Conservation (phyloP, 306 rosid genomes). For the Rubus parviflorus region DNA sequence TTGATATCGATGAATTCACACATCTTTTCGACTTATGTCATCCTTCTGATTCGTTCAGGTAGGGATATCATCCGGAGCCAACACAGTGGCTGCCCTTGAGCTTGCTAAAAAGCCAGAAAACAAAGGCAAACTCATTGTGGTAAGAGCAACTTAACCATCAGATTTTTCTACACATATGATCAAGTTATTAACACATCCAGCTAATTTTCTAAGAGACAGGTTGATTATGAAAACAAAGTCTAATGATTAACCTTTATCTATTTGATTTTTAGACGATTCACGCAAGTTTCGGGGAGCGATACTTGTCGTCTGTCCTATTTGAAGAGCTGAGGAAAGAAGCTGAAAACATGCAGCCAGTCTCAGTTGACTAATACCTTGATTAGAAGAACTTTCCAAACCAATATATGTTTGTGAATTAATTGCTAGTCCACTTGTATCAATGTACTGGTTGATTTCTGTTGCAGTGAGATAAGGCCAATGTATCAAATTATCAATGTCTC, state of each 20-base stretch:
- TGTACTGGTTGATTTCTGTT: slow-evolving; percentile 13
- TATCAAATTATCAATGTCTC: not conserved
- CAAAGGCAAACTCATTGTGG: slow-evolving; percentile 97
- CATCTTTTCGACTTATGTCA: not conserved
- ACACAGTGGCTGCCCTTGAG: slow-evolving; percentile 81
- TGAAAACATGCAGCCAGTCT: slow-evolving; percentile 93
- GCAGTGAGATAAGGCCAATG: not conserved
- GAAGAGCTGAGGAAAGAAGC: slow-evolving; percentile 81
- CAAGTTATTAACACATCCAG: not conserved
- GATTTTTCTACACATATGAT: not conserved
- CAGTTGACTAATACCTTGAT: slow-evolving; percentile 55
- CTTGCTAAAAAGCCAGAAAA: slow-evolving; percentile 85
- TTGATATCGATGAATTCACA: not conserved
- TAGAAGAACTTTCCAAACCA: not conserved
- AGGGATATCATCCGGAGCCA: slow-evolving; percentile 95
- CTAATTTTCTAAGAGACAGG: not conserved
- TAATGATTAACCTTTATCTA: not conserved
- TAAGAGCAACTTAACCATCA: slow-evolving; percentile 27
- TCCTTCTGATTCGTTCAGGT: slow-evolving; percentile 49
- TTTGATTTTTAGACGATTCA: slow-evolving; percentile 70
- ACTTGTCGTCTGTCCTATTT: slow-evolving; percentile 86
- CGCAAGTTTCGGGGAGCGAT: slow-evolving; percentile 95
- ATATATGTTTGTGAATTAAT: slow-evolving; percentile 2
- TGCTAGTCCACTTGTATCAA: slow-evolving; percentile 16
- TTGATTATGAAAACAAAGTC: not conserved